Conservation (phyloP, 2,329 filamentous ascomycete genomes). For the Trichophaea hybrida region DNA sequence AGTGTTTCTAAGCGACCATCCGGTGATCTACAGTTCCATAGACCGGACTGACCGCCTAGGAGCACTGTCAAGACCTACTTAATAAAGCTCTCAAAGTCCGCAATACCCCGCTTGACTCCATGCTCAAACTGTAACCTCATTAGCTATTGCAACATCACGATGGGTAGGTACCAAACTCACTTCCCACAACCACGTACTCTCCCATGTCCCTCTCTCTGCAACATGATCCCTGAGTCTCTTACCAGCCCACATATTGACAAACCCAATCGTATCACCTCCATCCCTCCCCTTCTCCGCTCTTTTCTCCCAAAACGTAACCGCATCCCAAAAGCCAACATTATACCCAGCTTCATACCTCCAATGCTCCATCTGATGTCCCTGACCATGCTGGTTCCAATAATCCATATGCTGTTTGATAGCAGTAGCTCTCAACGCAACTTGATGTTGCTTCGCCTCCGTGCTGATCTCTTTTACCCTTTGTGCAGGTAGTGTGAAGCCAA, state of each 20-base stretch:
- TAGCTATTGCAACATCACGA: slow-evolving; percentile 1
- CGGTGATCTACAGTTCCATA: neutral
- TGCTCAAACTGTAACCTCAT: slow-evolving; percentile 40
- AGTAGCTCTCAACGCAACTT: slow-evolving; percentile 30
- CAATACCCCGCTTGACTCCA: slow-evolving; percentile 36
- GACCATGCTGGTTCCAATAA: slow-evolving; percentile 38
- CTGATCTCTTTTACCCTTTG: slow-evolving; percentile 32
- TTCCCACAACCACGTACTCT: slow-evolving; percentile 19
- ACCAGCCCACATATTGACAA: slow-evolving; percentile 43
- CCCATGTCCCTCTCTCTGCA: slow-evolving; percentile 31
- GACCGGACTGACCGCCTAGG: neutral
- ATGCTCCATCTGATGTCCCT: slow-evolving; percentile 38
- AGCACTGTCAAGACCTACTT: neutral
- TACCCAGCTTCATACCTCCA: slow-evolving; percentile 43
- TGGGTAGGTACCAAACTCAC: neutral
- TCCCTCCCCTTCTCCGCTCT: slow-evolving; percentile 30
- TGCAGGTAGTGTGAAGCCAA: slow-evolving; percentile 30
- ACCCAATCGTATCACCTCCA: slow-evolving; percentile 42
- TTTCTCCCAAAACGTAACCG: slow-evolving; percentile 38
- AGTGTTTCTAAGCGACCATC: neutral
- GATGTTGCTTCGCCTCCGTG: slow-evolving; percentile 32
- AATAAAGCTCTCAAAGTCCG: slow-evolving; percentile 30
- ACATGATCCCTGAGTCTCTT: slow-evolving; percentile 42
- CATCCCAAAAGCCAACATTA: slow-evolving; percentile 43
- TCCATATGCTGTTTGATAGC: slow-evolving; percentile 35